Evolutionary conservation across 257 asterid genomes (phyloP), one percentile per base, ranked within the genome.

Genomic region (Solanum ossicruentum): DNA sequence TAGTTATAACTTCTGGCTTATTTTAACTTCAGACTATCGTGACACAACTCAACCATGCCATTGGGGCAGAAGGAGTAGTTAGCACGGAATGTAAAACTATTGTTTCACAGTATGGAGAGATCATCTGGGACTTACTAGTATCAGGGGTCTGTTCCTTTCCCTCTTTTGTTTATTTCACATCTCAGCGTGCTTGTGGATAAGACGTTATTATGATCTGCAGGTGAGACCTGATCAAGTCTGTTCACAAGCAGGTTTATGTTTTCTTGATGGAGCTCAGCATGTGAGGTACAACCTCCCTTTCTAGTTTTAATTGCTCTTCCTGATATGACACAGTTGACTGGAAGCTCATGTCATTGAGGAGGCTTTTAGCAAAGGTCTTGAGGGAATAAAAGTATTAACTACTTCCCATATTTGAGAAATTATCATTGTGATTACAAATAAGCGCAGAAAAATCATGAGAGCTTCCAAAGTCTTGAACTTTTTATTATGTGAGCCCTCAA

Each of bases 31-130:
- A 96, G 99, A 90, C 95, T 28, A 86, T 94, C 10, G 89, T 96
- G 80, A 91, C 99, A 83, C 95, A 93, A 91, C 89, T 96, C 90
- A 96, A 96, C 90, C 97, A 92, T 81, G 98, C 99, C 85, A 93
- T 96, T 90, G 99, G 99, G 51, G 99, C 92, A 55, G 91, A 91
- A 87, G 99, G 99, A 85, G 91, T 93, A 61, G 97, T 92, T 87
- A 96, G 99, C 86, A 67, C 87, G 5, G 99, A 96, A 89, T 96
- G 99, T 77, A 94, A 94, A 88, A 89, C 89, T 75, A 88, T 96
- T 3, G 95, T 93, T 78, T 85, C 95, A 41, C 85, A 93, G 83
- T 94, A 94, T 47, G 99, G 99, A 84, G 96, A 94, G 4, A 88
- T 90, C 94, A 92, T 96, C 77, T 94, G 98, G 99, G 96, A 96